Evolutionary conservation across 129 eudicot genomes (phyloP).

Genomic region (Smallanthus sonchifolius): DNA sequence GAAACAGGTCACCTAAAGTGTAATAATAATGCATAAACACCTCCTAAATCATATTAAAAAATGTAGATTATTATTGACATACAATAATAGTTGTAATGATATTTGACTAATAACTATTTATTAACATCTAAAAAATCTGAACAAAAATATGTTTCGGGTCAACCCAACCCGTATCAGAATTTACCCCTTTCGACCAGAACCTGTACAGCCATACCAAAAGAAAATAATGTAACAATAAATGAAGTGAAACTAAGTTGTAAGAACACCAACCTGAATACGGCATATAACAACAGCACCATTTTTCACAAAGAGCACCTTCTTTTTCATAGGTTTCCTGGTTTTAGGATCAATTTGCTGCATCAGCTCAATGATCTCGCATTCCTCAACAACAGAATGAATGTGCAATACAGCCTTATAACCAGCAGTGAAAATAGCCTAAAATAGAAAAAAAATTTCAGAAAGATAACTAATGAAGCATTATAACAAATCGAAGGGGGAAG

Average conservation of each 20-base stretch:
- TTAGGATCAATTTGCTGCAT: slow-evolving; percentile 77
- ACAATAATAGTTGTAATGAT: neutral
- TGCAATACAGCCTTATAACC: slow-evolving; percentile 97
- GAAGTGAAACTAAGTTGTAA: neutral
- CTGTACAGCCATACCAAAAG: neutral
- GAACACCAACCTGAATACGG: slow-evolving; percentile 71
- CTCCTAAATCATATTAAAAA: neutral
- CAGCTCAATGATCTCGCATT: slow-evolving; percentile 92
- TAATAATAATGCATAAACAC: neutral
- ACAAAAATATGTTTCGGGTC: neutral
- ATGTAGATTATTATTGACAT: neutral
- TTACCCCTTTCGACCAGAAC: neutral
- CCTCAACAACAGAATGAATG: slow-evolving; percentile 89
- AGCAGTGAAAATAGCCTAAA: slow-evolving; percentile 88
- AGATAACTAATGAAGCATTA: neutral
- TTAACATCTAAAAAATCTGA: neutral
- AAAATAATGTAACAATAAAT: neutral
- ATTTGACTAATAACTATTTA: neutral
- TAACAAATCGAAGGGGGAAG: neutral
- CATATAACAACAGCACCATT: slow-evolving; percentile 74
- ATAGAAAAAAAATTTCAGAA: neutral
- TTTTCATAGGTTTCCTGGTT: slow-evolving; percentile 74
- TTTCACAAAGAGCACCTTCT: slow-evolving; percentile 83
- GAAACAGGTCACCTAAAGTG: neutral
- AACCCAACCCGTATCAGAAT: neutral